Conservation (phyloP, 2,329 filamentous ascomycete genomes). For the Ophiostoma tasmaniense region DNA sequence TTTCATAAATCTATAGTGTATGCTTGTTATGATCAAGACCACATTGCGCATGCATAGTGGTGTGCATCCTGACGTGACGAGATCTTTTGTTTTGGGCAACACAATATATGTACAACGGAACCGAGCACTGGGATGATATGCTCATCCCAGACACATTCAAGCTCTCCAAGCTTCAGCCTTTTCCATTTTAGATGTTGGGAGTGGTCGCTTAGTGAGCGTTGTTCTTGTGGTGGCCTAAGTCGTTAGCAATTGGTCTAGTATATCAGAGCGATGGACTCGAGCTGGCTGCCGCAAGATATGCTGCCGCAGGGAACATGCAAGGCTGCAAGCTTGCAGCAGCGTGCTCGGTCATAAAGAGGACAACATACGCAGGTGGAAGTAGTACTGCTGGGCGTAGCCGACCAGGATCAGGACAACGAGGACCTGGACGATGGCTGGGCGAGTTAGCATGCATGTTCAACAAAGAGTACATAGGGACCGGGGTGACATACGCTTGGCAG, state of each 20-base stretch:
- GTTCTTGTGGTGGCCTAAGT: constrained; percentile 97
- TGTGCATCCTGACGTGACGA: constrained; percentile 17
- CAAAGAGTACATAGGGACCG: no score
- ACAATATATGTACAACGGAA: constrained; percentile 31
- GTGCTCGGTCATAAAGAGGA: neutral
- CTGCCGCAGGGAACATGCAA: neutral
- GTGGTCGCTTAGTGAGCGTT: constrained; percentile 72
- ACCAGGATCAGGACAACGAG: constrained; percentile 69
- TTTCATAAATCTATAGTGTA: neutral
- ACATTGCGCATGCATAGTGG: neutral
- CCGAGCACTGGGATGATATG: constrained; percentile 18
- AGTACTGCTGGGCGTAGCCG: constrained; percentile 97
- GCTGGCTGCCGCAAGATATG: neutral
- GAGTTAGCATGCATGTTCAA: constrained; percentile 7
- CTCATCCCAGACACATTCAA: constrained; percentile 8
- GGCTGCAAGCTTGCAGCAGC: neutral
- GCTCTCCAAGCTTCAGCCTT: constrained; percentile 10
- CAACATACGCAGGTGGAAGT: constrained; percentile 95
- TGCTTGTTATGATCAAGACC: neutral
- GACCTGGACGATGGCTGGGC: constrained; percentile 77
- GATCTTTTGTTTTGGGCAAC: constrained; percentile 33
- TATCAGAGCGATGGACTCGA: neutral
- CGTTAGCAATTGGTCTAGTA: neutral
- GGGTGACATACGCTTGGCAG: constrained; percentile 67
- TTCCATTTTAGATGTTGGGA: neutral